Conservation (phyloP, 176 grass and related monocot genomes). For the Stipa capillata region DNA sequence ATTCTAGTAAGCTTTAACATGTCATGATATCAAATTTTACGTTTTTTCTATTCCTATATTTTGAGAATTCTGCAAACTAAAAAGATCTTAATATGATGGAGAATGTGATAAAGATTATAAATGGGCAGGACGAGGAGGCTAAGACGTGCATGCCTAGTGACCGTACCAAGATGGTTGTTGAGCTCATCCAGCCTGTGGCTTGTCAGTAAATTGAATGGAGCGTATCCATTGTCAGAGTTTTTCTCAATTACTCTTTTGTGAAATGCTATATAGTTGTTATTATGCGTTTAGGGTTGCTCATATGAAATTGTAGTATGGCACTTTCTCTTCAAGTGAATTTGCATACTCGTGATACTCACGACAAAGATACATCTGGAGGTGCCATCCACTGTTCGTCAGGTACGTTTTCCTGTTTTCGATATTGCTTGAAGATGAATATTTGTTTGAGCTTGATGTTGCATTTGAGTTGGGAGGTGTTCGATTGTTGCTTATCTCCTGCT, state of each 20-base stretch:
- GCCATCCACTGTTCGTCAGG: neutral
- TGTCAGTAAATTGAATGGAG: conserved; percentile 45
- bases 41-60: no score
- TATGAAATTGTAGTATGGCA: conserved; percentile 53
- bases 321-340: conserved; percentile 52
- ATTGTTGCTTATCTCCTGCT: neutral
- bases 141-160: conserved; percentile 92
- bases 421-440: conserved; percentile 28
- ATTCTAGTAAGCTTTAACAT: no score
- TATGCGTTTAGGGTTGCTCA: conserved; percentile 39
- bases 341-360: conserved; percentile 39
- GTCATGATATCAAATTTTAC: no score
- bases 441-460: neutral
- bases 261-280: conserved; percentile 54
- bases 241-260: conserved; percentile 35
- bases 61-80: no score
- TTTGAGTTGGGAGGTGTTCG: neutral
- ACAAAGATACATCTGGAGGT: conserved; percentile 25
- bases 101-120: conserved; percentile 67
- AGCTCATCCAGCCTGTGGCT: conserved; percentile 74
- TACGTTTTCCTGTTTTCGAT: conserved; percentile 7
- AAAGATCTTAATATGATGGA: conserved; percentile 79
- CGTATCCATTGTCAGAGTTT: conserved; percentile 29
- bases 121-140: conserved; percentile 91
- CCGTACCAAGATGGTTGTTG: conserved; percentile 76